Evolutionary conservation across 345 rosid genomes (phyloP), one percentile per base, ranked within the genome.

Genomic region (Gossypium thurberi): DNA sequence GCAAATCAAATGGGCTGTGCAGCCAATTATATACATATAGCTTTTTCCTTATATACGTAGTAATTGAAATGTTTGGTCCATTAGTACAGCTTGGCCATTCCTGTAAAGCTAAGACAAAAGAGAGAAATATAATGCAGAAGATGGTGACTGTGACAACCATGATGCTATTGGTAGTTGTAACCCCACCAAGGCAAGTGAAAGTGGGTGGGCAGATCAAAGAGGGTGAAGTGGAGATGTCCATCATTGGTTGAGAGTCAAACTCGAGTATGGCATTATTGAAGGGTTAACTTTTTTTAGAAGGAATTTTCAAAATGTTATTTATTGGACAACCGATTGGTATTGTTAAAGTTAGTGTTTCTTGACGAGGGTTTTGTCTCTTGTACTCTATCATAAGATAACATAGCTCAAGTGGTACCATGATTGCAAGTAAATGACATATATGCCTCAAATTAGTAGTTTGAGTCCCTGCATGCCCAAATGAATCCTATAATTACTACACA

Each of bases 71-170:
- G 23, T 43, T 59, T 42, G 40, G 78, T 53, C 65, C 44, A 26
- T 12, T 28, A 20, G 11, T 33, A 3, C 56, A 44, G 63, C 67
- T 72, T 51, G 70, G 52, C 10, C 58, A 48, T 76, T 67, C 44
- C 46, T 2, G 44, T 51, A 72, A 74, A 74, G 80, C 76, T 8
- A 47, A 74, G 56, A 55, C 25, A n/a, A 56, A 56, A 20, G 21
- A 8, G 67, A 53, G 58, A 75, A 33, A 74, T 77, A 76, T 52
- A 71, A 60, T 3, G 51, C 7, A 23, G 75, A 59, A 50, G 23
- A 37, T 37, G 28, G 65, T 69, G 78, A 48, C 15, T 14, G 43
- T 21, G 78, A 65, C 14, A 26, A 67, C 76, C 77, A 71, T 69
- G 48, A 71, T 77, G 59, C 21, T 21, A 77, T 26, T n/a, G 50